These are phyloP conservation scores for Quercus ilex DNA, from an alignment of 306 rosid genomes.

Conservation along the genomic window DNA sequence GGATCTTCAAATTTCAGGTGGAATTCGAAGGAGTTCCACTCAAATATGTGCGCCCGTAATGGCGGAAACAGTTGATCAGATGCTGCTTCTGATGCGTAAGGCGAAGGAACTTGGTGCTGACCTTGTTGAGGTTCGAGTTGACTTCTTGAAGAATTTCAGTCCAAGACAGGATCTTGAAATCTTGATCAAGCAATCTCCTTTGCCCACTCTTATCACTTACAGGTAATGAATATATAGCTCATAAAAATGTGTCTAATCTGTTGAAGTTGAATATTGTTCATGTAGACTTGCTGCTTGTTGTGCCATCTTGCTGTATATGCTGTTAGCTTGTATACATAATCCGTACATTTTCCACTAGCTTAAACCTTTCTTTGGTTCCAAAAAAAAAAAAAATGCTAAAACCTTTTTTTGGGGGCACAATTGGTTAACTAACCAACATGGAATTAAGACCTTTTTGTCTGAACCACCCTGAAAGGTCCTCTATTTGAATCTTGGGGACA, in stretches of 20 bases:
- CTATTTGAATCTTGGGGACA: not conserved
- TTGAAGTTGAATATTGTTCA: not conserved
- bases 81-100: slow-evolving; percentile 38
- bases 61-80: slow-evolving; percentile 40
- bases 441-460: not conserved
- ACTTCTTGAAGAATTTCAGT: slow-evolving; percentile 41
- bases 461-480: not conserved
- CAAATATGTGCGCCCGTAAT: slow-evolving; percentile 44
- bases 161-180: slow-evolving; percentile 37
- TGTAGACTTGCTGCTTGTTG: not conserved
- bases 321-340: not conserved
- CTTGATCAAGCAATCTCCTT: slow-evolving; percentile 30
- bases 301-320: not conserved
- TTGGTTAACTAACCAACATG: not conserved
- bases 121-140: slow-evolving; percentile 50
- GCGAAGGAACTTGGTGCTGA: slow-evolving; percentile 52
- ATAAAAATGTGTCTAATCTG: not conserved
- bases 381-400: no score
- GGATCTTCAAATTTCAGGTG: slow-evolving; percentile 17
- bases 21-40: slow-evolving; percentile 38
- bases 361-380: not conserved
- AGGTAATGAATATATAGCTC: slow-evolving; percentile 23
- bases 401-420: not conserved
- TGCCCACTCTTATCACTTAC: slow-evolving; percentile 50
- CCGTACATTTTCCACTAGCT: not conserved